Conservation (phyloP, 805 yeast species). For the Hanseniaspora lachancei region DNA sequence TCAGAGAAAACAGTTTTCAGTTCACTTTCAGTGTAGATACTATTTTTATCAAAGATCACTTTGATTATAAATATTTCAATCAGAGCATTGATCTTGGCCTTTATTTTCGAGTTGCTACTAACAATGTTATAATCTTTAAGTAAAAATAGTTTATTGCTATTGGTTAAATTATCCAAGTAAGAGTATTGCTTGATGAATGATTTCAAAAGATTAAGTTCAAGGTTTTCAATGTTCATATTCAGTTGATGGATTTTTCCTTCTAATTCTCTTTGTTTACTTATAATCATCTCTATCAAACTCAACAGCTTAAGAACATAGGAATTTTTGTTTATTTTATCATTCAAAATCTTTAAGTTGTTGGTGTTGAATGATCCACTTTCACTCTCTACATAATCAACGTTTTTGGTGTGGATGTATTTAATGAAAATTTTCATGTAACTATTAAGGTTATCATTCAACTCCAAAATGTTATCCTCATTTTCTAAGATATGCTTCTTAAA, state of each 20-base stretch:
- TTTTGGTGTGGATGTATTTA: neutral
- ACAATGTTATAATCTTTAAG: neutral
- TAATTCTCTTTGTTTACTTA: neutral
- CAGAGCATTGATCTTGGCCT: neutral
- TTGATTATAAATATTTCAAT: neutral
- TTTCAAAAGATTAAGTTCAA: neutral
- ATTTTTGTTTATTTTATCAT: neutral
- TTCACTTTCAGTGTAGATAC: neutral
- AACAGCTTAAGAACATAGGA: neutral
- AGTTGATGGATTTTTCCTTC: neutral
- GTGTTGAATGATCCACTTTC: neutral
- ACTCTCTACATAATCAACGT: neutral
- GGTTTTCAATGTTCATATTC: neutral
- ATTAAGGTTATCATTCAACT: constrained; percentile 3
- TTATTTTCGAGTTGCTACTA: neutral
- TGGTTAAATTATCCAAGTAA: neutral
- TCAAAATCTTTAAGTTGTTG: neutral
- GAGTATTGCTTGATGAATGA: neutral
- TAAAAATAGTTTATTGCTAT: neutral
- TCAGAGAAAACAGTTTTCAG: neutral
- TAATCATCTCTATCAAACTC: neutral
- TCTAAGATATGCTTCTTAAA: constrained; percentile 2
- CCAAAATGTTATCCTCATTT: neutral
- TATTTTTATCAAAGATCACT: neutral
- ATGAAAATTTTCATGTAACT: neutral